Base-by-base conservation (phyloP, 2,329 filamentous ascomycete species). In the Domatiomyces catenatus region DNA sequence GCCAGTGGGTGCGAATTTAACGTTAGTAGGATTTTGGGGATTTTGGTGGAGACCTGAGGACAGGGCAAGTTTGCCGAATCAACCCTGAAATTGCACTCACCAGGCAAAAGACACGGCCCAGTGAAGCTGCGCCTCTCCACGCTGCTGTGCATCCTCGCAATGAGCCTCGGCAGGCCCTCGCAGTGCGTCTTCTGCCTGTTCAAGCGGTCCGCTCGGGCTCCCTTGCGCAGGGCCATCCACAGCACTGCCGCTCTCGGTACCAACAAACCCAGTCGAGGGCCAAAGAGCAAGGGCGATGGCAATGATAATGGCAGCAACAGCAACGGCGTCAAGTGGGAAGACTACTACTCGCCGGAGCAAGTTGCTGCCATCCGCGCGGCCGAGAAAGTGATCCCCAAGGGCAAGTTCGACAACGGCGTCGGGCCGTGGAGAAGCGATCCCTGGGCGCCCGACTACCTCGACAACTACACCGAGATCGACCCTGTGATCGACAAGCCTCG, bases 301-400 rank as follows among this genome's bases (percentile, higher is more conserved):
- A 68, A 74, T 42, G 74, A 80, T 56, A 68, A 74, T 42, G 74
- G 80, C 56, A 81, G 92, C 63, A 81, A 92, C 63, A 76, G 79
- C 61, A 73, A 74, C 32, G 10, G 32, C 32, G 32, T 39, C 32
- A 39, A 39, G 32, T 47, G 45, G 45, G 28, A 32, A 53, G 61
- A 68, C 18, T 77, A 76, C 59, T 96, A 94, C 72, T 85, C 86
- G 0, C 75, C 81, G 15, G 79, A 83, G 64, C 90, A 96, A 70
- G 74, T 93, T 59, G 80, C 79, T 50, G 86, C 88, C 51, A 80
- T 96, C 63, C 75, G 84, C 68, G 84, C 84, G 46, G 88, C 83
- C 60, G 89, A 95, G 68, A 71, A 76, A 54, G 79, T 84, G 58
- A 81, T 95, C 64, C 75, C 84, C 62, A 71, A 82, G 8, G 73